Conservation (phyloP, 2,329 filamentous ascomycete genomes). For the Achaetomium macrosporum region DNA sequence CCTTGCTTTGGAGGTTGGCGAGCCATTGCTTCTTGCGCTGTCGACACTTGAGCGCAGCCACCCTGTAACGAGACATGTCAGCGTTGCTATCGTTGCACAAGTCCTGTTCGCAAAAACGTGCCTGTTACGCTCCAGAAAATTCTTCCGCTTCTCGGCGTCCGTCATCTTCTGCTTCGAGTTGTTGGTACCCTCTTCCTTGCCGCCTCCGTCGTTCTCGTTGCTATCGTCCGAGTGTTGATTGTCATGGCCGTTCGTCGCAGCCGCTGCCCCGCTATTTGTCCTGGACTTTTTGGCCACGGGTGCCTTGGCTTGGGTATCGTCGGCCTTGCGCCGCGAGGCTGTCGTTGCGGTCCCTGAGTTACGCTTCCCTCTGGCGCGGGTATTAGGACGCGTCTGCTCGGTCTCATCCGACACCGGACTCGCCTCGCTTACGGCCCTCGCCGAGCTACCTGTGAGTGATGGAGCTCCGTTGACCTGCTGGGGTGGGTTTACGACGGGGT, state of each 20-base stretch:
- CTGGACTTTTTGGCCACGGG: conserved; percentile 67
- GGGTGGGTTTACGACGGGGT: conserved; percentile 41
- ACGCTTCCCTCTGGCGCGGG: conserved; percentile 66
- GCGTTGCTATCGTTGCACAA: not conserved
- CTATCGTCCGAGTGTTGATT: conserved; percentile 33
- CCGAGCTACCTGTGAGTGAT: conserved; percentile 36
- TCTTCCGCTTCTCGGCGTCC: conserved; percentile 96
- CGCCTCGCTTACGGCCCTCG: conserved; percentile 25
- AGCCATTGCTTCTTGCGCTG: conserved; percentile 99
- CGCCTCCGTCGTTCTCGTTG: conserved; percentile 45
- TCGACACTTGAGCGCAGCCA: conserved; percentile 92
- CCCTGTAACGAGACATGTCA: conserved; percentile 45
- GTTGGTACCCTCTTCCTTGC: conserved; percentile 51
- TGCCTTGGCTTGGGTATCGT: conserved; percentile 57
- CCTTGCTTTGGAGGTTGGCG: conserved; percentile 87
- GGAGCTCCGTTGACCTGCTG: conserved; percentile 48
- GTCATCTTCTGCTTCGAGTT: conserved; percentile 72
- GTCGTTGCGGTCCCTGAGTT: conserved; percentile 38
- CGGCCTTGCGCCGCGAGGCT: conserved; percentile 74
- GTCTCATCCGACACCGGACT: conserved; percentile 69
- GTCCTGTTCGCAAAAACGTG: conserved; percentile 40
- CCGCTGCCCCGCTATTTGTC: conserved; percentile 34
- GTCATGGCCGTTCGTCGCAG: conserved; percentile 17
- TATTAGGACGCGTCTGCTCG: conserved; percentile 59
- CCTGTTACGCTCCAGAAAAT: conserved; percentile 95